Base-by-base conservation (phyloP, 2,329 filamentous ascomycete genomes). In the Colletotrichum filicis region DNA sequence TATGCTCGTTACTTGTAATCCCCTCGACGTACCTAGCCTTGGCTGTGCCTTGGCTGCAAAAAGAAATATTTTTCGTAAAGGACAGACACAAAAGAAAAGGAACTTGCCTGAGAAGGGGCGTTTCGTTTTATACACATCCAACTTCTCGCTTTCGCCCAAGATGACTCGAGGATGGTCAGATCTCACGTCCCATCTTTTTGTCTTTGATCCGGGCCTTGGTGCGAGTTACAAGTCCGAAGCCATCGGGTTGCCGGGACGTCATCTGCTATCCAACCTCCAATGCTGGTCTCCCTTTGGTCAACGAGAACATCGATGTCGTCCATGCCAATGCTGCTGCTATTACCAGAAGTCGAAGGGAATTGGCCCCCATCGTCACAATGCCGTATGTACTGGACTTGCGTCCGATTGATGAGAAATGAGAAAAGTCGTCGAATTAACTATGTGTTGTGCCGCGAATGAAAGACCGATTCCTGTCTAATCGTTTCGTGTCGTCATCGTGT, bases 381-480 rank as follows among this genome's bases (percentile, higher is more conserved):
- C 73, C 73, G 60, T 74, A 74, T 74, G 71, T 72, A 74, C 68
- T 72, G 68, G 68, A 72, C 70, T 65, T 53, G 74, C 67, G 72
- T 72, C 69, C 72, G 60, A 32, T 71, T 37, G 73, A 73, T 37
- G 73, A 73, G 28, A 57, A 60, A 61, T 55, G 19, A 8, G 32
- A 73, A 73, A 74, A 73, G 72, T 71, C 75, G 75, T 71, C 74
- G 71, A 75, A 73, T 70, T 73, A 67, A 49, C 49, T 74, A 76
- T 71, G 75, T 74, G 68, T 73, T 75, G 55, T 66, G 60, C 55
- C 58, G 63, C 66, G 57, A 73, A 61, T 57, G 56, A 66, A 65
- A 71, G 66, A 73, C 66, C 62, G 60, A 55, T 46, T 68, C 62
- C 58, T 66, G 67, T 74, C 62, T 63, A 71, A 59, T 53, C 69